Percentiles rank a stretch among this genome's conserved stretches.
Evolutionary conservation across 2,329 filamentous ascomycete species (phyloP).

Genomic region (Cephalotrichum gorgonifer): DNA sequence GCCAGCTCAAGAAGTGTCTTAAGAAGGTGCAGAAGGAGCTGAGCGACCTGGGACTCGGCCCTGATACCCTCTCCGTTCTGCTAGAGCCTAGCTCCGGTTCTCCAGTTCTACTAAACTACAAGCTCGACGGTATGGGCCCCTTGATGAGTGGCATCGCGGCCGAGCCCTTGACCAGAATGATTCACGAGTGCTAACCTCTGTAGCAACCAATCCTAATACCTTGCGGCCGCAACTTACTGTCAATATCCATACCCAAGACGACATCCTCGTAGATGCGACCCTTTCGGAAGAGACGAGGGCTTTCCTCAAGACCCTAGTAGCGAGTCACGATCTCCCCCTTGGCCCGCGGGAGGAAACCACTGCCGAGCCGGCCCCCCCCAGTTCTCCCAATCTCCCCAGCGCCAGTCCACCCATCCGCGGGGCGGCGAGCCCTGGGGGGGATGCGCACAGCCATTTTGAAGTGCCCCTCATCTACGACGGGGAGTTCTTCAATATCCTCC

Average conservation of each 20-base stretch:
- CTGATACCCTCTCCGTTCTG: slow-evolving; percentile 57
- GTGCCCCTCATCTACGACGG: slow-evolving; percentile 67
- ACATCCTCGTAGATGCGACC: slow-evolving; percentile 51
- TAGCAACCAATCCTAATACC: slow-evolving; percentile 28
- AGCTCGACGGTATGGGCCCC: slow-evolving; percentile 34
- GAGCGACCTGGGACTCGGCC: slow-evolving; percentile 58
- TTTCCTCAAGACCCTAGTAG: slow-evolving; percentile 51
- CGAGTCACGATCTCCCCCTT: slow-evolving; percentile 21
- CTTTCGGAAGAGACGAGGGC: slow-evolving; percentile 54
- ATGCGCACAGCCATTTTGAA: slow-evolving; percentile 38
- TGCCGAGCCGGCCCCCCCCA: no score
- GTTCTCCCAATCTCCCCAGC: background rate
- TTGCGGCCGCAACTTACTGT: slow-evolving; percentile 63
- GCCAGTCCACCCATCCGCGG: background rate
- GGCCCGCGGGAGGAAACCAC: slow-evolving; percentile 2
- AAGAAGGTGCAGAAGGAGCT: slow-evolving; percentile 70
- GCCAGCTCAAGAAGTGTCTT: slow-evolving; percentile 79
- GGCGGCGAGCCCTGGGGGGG: background rate
- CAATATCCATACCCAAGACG: slow-evolving; percentile 39
- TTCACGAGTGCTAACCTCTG: slow-evolving; percentile 3
- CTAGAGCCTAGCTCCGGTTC: slow-evolving; percentile 39
- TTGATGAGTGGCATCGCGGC: background rate
- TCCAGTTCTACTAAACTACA: slow-evolving; percentile 40
- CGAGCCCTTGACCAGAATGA: background rate
- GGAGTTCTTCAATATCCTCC: slow-evolving; percentile 70